phyloP scores from a whole-genome alignment of 1,139 yeast species.

The Wickerhamomyces sp. region DNA sequence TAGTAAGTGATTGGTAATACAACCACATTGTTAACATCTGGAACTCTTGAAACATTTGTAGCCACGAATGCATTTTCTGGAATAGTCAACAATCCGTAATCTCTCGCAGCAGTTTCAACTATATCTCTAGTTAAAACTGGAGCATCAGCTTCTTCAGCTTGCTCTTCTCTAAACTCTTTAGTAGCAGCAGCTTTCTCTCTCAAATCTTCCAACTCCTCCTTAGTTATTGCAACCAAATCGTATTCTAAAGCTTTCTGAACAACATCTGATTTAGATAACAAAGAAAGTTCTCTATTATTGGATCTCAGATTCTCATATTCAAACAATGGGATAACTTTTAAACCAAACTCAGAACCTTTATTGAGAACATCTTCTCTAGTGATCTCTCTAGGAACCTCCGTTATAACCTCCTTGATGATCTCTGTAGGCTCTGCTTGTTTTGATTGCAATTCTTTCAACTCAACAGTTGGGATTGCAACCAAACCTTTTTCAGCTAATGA shows the following conservation, averaged over 20 bases:
- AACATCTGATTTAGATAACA: slow-evolving; percentile 23
- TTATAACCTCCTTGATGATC: background rate
- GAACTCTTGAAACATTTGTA: slow-evolving; percentile 50
- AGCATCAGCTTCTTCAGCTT: slow-evolving; percentile 1
- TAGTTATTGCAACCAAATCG: slow-evolving; percentile 41
- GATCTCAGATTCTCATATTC: slow-evolving; percentile 25
- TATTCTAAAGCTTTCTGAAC: slow-evolving; percentile 40
- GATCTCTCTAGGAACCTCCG: background rate
- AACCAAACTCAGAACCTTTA: slow-evolving; percentile 32
- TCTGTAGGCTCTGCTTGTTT: background rate
- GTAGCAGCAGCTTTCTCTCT: slow-evolving; percentile 7
- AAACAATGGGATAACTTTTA: slow-evolving; percentile 26
- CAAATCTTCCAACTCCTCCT: slow-evolving; percentile 29
- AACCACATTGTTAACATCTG: slow-evolving; percentile 56
- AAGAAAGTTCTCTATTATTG: slow-evolving; percentile 5
- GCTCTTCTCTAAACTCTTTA: slow-evolving; percentile 1
- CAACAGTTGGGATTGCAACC: background rate
- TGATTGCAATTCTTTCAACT: background rate
- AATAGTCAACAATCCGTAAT: slow-evolving; percentile 46
- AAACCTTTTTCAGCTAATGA: slow-evolving; percentile 14
- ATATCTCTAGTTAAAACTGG: slow-evolving; percentile 11
- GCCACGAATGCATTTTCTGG: slow-evolving; percentile 56
- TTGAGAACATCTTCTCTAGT: slow-evolving; percentile 30
- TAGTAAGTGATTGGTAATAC: slow-evolving; percentile 63
- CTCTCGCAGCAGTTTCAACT: slow-evolving; percentile 32